phyloP scores from a whole-genome alignment of 257 asterid genomes.

The Solanum sejunctum region DNA sequence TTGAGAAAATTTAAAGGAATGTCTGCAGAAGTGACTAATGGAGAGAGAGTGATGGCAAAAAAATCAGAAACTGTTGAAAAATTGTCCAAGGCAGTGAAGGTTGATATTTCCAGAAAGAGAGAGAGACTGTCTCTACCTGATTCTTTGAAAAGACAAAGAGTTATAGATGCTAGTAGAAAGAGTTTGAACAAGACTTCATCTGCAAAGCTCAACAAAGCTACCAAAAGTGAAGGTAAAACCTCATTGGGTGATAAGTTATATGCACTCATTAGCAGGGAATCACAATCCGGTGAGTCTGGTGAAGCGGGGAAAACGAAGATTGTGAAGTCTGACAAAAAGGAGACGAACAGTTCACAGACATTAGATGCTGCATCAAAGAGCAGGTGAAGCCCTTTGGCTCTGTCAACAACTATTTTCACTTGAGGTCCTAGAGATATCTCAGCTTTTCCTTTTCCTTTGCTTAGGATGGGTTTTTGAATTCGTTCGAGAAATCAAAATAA shows the following conservation, averaged over 20 bases:
- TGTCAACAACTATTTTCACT: neutral
- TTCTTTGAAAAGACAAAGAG: conserved; percentile 24
- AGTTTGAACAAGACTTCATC: conserved; percentile 11
- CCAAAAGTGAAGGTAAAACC: conserved; percentile 10
- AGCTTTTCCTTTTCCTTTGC: neutral
- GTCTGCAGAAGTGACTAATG: conserved; percentile 13
- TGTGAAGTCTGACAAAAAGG: conserved; percentile 21
- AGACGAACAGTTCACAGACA: conserved; percentile 5
- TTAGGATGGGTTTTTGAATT: neutral
- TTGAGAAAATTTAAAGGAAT: conserved; percentile 8
- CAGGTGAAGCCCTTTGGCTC: conserved; percentile 34
- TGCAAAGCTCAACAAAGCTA: conserved; percentile 15
- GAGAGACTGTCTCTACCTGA: conserved; percentile 14
- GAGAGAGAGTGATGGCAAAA: conserved; percentile 16
- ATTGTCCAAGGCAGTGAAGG: conserved; percentile 13
- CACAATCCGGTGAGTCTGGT: conserved; percentile 17
- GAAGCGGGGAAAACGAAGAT: conserved; percentile 18
- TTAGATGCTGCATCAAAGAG: conserved; percentile 47
- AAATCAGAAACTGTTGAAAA: conserved; percentile 23
- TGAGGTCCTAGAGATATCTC: neutral
- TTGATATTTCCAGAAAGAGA: conserved; percentile 24
- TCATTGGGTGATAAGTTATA: conserved; percentile 33
- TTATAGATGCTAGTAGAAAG: conserved; percentile 1
- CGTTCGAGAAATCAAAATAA: too few species aligned
- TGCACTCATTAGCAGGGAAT: conserved; percentile 12